Percentiles rank a stretch among this genome's conserved stretches.
Evolutionary conservation across 2,329 filamentous ascomycete genomes (phyloP).

Genomic region (Ascochyta clinopodiicola): DNA sequence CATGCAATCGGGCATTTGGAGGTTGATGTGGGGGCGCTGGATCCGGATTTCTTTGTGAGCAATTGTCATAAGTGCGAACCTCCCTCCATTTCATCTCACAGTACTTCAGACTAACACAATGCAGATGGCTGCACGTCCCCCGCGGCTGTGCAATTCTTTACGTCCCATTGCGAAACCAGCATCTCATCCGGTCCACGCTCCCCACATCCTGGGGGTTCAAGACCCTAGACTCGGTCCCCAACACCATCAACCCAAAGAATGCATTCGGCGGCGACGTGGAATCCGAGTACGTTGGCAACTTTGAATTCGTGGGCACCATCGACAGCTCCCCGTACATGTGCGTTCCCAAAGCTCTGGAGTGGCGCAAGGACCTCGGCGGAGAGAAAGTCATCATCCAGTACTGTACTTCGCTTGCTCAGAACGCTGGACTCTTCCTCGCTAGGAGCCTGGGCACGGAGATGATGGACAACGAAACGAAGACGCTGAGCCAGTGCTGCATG

Average conservation of each 20-base stretch:
- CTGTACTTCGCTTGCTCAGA: conserved; percentile 65
- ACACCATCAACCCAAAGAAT: conserved; percentile 33
- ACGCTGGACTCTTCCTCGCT: conserved; percentile 68
- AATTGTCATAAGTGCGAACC: conserved; percentile 64
- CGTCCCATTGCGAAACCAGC: conserved; percentile 77
- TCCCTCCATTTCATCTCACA: background rate
- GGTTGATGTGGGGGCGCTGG: conserved; percentile 69
- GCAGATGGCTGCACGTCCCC: conserved; percentile 79
- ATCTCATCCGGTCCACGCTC: conserved; percentile 73
- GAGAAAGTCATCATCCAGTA: conserved; percentile 74
- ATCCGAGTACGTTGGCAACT: conserved; percentile 70
- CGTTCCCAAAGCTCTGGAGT: conserved; percentile 73
- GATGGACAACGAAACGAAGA: conserved; percentile 69
- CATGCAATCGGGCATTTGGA: conserved; percentile 83
- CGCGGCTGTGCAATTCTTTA: conserved; percentile 82
- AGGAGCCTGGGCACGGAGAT: conserved; percentile 71
- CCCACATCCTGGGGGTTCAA: conserved; percentile 75
- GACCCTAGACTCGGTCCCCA: conserved; percentile 60
- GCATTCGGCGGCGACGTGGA: conserved; percentile 49
- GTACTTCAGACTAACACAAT: background rate
- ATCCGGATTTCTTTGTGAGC: conserved; percentile 85
- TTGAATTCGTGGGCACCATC: conserved; percentile 78
- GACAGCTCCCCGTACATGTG: conserved; percentile 77
- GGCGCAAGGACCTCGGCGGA: conserved; percentile 74
- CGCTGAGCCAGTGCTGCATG: conserved; percentile 72